Base-by-base conservation (phyloP, 1,284 basidiomycete genomes). In the Abortiporus biennis region DNA sequence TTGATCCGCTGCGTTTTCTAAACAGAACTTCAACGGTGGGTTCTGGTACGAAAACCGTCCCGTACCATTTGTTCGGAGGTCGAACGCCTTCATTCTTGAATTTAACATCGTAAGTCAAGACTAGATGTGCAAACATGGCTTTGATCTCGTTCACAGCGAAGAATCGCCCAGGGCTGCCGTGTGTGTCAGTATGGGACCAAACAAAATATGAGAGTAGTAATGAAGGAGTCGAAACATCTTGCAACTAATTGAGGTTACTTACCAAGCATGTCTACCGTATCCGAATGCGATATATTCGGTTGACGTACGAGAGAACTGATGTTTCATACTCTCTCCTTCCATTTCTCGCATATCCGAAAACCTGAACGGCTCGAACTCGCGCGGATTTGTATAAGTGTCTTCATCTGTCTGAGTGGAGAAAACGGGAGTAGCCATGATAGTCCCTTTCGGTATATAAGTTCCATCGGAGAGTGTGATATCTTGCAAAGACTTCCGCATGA, bases 191-290 rank as follows among this genome's bases (percentile, higher is more conserved):
- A n/a, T n/a, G n/a, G n/a, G n/a, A n/a, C n/a, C n/a, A n/a, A n/a
- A n/a, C n/a, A n/a, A n/a, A n/a, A n/a, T n/a, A n/a, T n/a, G n/a
- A n/a, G n/a, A n/a, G n/a, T 13, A 6, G 11, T 11, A 11, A 36
- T 12, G 54, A 35, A 35, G 8, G n/a, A 20, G 16, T 35, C 8
- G n/a, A 8, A 35, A 35, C 33, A 35, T 35, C n/a, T 9, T 9
- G n/a, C 8, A 16, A 35, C 19, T 15, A 27, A n/a, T n/a, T 8
- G 13, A 9, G 8, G 25, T 27, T 11, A 42, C 69, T 44, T 38
- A 72, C 69, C 71, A 72, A 4, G 66, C 65, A 51, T 71, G 67
- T 33, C 59, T 58, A 2, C 70, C 70, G 46, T 65, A 57, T 4
- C 71, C 69, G 50, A 73, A 73, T 0, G 64, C 42, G 30, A 72